Base-by-base conservation (phyloP, 768 basidiomycete genomes). In the Pisolithus albus region DNA sequence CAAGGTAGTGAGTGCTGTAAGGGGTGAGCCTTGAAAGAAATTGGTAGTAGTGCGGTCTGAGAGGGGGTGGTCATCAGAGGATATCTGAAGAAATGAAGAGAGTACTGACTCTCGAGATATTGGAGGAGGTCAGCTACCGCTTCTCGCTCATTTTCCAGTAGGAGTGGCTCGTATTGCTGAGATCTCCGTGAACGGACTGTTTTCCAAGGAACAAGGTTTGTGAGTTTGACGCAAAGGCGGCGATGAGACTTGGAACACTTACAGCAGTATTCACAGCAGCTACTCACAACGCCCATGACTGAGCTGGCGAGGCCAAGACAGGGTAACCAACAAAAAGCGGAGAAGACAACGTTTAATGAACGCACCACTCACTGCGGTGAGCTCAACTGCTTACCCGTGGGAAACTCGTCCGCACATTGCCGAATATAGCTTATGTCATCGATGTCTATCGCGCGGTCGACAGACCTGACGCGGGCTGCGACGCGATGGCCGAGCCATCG, bases 91-190 rank as follows among this genome's bases (percentile, higher is more conserved):
- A 11, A 40, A 24, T 32, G 19, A 46, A 34, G 26, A 39, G 46
- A 49, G 71, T 21, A 47, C 88, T 59, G 69, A 97, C 95, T 99
- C 75, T 99, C 96, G 55, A 99, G 84, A 65, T 90, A 98, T 67
- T 97, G 94, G 11, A 99, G 80, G 47, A 99, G 75, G 71, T 98
- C 96, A 41, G 95, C 95, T 16, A 99, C 96, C 5, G 95, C 95
- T 72, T 98, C 95, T 54, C 95, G 80, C 75, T 99, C 95, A 65
- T 90, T 92, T 74, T 93, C 90, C 48, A 92, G 72, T 40, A 93
- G 77, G 51, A 93, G 69, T 19, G 90, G 90, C 64, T 93, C 90
- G 64, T 92, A 92, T 46, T 85, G 77, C 68, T 91, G 88, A 59
- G 88, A 86, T 77, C 79, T 85, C 66, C 84, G 86, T 64, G 88